These are phyloP conservation scores for Pythium periplocum DNA, from an alignment of 352 stramenopile genomes.

Conservation along the genomic window DNA sequence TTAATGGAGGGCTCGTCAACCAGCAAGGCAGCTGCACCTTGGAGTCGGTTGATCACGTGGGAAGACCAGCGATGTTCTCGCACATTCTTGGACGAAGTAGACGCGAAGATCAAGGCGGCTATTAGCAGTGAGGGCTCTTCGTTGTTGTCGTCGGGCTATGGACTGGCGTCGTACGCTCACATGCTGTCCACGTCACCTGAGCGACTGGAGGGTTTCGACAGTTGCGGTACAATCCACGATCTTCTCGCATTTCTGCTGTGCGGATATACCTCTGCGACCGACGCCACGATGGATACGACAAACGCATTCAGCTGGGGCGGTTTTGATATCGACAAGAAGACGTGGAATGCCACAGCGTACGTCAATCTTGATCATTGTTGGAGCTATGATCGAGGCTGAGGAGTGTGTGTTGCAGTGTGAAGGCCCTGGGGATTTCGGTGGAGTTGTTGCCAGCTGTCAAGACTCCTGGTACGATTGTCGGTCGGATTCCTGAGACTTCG, in stretches of 20 bases:
- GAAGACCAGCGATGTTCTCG: constrained; percentile 70
- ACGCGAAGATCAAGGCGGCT: not conserved
- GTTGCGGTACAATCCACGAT: constrained; percentile 78
- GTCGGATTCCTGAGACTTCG: constrained; percentile 21
- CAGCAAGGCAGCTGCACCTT: constrained; percentile 17
- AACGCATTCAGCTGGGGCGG: constrained; percentile 75
- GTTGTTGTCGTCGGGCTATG: constrained; percentile 54
- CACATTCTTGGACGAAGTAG: constrained; percentile 18
- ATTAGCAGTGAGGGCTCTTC: constrained; percentile 4
- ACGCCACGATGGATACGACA: constrained; percentile 64
- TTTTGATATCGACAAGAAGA: constrained; percentile 34
- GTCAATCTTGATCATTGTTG: too few species aligned
- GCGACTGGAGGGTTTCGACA: constrained; percentile 44
- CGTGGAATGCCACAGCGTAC: constrained; percentile 28
- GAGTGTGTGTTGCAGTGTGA: constrained; percentile 23
- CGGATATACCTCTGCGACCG: constrained; percentile 27
- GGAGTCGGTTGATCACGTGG: constrained; percentile 73
- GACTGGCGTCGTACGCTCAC: constrained; percentile 62
- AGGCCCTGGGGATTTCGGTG: constrained; percentile 49
- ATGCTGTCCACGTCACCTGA: constrained; percentile 29
- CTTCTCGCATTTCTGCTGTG: constrained; percentile 72
- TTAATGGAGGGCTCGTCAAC: constrained; percentile 8
- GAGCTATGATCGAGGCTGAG: too few species aligned
- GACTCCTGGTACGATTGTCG: constrained; percentile 43
- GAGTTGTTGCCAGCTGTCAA: constrained; percentile 58